These are phyloP conservation scores for Chondrus crispus DNA, from an alignment of 23 red algal species.

Conservation along the genomic window DNA sequence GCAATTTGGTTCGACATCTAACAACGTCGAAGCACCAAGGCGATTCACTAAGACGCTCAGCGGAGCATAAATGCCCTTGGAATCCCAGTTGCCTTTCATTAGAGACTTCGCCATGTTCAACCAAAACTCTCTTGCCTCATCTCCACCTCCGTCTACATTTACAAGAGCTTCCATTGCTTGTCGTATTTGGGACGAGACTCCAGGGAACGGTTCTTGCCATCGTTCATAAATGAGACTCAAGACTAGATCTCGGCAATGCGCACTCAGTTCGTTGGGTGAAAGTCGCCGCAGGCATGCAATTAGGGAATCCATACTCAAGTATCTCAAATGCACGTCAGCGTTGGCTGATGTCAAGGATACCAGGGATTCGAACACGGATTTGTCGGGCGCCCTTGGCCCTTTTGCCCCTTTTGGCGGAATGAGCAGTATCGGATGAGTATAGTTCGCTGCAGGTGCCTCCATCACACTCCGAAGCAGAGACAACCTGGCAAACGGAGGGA, in stretches of 20 bases:
- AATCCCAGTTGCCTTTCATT: conserved; percentile 33
- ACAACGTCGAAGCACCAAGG: conserved; percentile 12
- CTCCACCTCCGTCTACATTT: conserved; percentile 24
- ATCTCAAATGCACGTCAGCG: conserved; percentile 32
- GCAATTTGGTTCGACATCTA: conserved; percentile 13
- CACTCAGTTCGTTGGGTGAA: neutral
- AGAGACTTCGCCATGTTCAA: conserved; percentile 5
- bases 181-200: conserved; percentile 11
- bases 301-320: conserved; percentile 32
- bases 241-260: neutral
- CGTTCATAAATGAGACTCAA: conserved; percentile 14
- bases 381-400: neutral
- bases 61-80: conserved; percentile 42
- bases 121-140: conserved; percentile 24
- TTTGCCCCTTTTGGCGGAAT: neutral
- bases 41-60: conserved; percentile 15
- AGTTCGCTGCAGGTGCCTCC: conserved; percentile 31
- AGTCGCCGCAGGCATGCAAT: conserved; percentile 9
- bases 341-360: neutral
- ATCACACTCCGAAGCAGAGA: conserved; percentile 44
- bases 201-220: conserved; percentile 35
- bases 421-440: neutral
- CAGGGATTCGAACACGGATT: conserved; percentile 24
- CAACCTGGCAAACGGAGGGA: conserved; percentile 33
- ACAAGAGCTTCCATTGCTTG: conserved; percentile 33